Base-by-base conservation (phyloP, 805 yeast genomes). In the Saturnispora ahearnii region DNA sequence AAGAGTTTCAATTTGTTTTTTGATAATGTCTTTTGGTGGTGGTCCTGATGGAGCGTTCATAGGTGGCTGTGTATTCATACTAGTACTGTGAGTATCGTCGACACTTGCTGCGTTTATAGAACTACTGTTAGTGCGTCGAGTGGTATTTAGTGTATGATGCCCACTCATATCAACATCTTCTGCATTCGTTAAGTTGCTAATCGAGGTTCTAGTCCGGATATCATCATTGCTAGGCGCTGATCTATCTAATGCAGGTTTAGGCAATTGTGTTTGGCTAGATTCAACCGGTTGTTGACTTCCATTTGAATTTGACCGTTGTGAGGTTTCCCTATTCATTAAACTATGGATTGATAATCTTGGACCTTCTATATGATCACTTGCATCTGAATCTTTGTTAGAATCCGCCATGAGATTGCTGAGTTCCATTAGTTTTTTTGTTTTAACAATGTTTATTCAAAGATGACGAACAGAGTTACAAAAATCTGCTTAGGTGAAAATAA, bases 161-260 rank as follows among this genome's bases (percentile, higher is more conserved):
- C 76, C 77, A 26, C 65, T 64, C 26, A 70, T 59, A 45, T 72
- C 79, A 21, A 71, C 68, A 53, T 73, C 78, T 11, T 64, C 68
- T 45, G 70, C 76, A 53, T 76, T 73, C 7, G 79, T 73, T 44
- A 75, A 51, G 48, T 59, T 59, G n/a, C 55, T 56, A 40, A 66
- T 65, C 47, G 67, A 62, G 48, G 53, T 64, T 40, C 63, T 59
- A 32, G 55, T 55, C 34, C 56, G 54, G 7, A 50, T 52, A 10
- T 33, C 30, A 15, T 32, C 11, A 3, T 41, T 12, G 4, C 28
- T 36, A 11, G 28, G 38, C 4, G 34, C 13, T 36, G 41, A 10
- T n/a, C 34, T 44, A 8, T 41, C 52, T 8, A 41, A 31, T 9
- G 42, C 15, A 33, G 40, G 40, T 36, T 36, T 36, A 18, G 33